Base-by-base conservation (phyloP, 2,329 filamentous ascomycete species). In the Teratosphaeriaceae sp. region DNA sequence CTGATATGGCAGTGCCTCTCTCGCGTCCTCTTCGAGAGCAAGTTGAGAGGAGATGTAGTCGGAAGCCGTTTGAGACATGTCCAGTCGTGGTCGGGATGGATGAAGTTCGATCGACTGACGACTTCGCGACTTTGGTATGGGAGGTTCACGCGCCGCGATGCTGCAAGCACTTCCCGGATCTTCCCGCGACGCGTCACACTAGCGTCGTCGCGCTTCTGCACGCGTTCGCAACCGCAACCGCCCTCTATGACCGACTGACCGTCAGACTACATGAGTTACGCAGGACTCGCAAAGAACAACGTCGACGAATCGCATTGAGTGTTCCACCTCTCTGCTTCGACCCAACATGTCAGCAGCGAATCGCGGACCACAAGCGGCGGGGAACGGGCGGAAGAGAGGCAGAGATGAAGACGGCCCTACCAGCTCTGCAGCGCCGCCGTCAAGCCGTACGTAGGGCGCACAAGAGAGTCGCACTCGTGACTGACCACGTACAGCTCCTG, bases 1-100 rank as follows among this genome's bases (percentile, higher is more conserved):
- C 67, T 92, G 89, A 63, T 95, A 98, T 52, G 92, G 92, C 5
- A 98, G 76, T 48, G 86, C 86, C 72, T 98, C 90, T 55, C 89
- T 88, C 36, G 92, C 92, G 68, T 98, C 92, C 16, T 86, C 87
- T 68, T 98, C 92, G 41, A 98, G 82, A 53, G 84, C 81, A 60
- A 96, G 82, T 63, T 98, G 92, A 43, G 81, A 82, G 56, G 87
- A 80, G 53, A 98, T 88, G 62, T 94, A 97, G 63, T 74, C 70
- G 57, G 69, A 65, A 39, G 75, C 75, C 6, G 75, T 79, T 46
- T 78, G 73, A 5, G 74, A 77, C 48, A 64, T 65, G 49, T 75
- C 69, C 5, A 27, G n/a, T n/a, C 8, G 24, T 27, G 24, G 24
- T 8, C 24, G 24, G n/a, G 8, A 27, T 27, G 24, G 24, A 8